A percentile compares a stretch with the other conserved stretches of the same genome.
Evolutionary conservation across 2,329 filamentous ascomycete species (phyloP).

Genomic region (Eutypa lata): DNA sequence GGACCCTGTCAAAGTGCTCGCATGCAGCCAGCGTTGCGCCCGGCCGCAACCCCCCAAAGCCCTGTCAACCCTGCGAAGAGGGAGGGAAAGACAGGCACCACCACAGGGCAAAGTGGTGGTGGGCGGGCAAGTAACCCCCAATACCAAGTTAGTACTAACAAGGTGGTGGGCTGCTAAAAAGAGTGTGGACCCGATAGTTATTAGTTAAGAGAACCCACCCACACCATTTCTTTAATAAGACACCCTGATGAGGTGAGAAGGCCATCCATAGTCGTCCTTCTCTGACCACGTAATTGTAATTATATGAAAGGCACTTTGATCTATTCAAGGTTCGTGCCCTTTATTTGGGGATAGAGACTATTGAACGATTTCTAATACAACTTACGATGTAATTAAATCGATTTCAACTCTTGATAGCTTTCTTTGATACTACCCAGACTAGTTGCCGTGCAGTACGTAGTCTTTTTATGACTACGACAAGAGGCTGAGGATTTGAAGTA

Average conservation of each 20-base stretch:
- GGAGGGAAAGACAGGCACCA: background rate
- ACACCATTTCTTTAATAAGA: background rate
- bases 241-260: background rate
- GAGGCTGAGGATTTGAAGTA: no score
- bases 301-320: background rate
- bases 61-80: constrained; percentile 5
- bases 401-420: no score
- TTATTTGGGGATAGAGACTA: no score
- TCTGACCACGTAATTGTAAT: background rate
- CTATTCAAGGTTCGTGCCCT: background rate
- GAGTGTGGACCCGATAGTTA: background rate
- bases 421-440: no score
- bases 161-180: background rate
- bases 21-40: constrained; percentile 4
- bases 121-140: background rate
- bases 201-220: background rate
- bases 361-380: no score
- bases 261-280: background rate
- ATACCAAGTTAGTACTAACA: background rate
- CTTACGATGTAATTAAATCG: no score
- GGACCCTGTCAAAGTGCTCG: constrained; percentile 4
- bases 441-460: no score
- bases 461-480: no score
- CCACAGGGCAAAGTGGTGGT: background rate
- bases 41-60: constrained; percentile 11